These are phyloP conservation scores for Lasiosphaeris hirsuta DNA, from an alignment of 495 filamentous ascomycete species.

Conservation along the genomic window DNA sequence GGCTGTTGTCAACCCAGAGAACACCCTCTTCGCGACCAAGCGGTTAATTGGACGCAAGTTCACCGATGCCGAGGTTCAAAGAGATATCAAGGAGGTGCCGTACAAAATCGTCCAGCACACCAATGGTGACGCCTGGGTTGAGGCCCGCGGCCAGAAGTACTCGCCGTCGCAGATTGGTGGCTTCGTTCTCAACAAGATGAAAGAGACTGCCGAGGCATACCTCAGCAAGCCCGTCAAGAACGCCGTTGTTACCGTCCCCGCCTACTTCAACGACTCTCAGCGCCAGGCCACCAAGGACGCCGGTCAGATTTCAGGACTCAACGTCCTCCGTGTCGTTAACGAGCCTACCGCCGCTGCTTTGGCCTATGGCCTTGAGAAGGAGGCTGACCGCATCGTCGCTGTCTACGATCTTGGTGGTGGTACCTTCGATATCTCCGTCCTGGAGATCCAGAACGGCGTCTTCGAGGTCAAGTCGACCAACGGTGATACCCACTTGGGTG, in stretches of 20 bases:
- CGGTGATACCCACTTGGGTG: conserved; percentile 95
- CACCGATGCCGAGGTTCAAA: conserved; percentile 92
- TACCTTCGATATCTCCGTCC: conserved; percentile 97
- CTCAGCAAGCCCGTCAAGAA: conserved; percentile 88
- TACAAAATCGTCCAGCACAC: conserved; percentile 99
- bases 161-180: conserved; percentile 98
- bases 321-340: conserved; percentile 95
- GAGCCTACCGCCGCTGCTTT: conserved; percentile 94
- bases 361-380: conserved; percentile 94
- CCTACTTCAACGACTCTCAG: conserved; percentile 98
- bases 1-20: conserved; percentile 98
- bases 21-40: conserved; percentile 99
- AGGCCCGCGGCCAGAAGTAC: conserved; percentile 94
- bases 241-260: conserved; percentile 92
- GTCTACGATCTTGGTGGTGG: conserved; percentile 98
- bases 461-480: conserved; percentile 99
- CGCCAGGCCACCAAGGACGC: conserved; percentile 98
- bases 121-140: conserved; percentile 97
- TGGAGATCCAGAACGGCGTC: conserved; percentile 96
- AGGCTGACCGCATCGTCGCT: conserved; percentile 83
- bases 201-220: conserved; percentile 93
- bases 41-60: conserved; percentile 99
- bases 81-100: conserved; percentile 96
- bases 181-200: conserved; percentile 97
- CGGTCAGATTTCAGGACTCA: conserved; percentile 91